phyloP scores from a whole-genome alignment of 1,284 basidiomycete genomes.

The Cutaneotrichosporon arboriforme region DNA sequence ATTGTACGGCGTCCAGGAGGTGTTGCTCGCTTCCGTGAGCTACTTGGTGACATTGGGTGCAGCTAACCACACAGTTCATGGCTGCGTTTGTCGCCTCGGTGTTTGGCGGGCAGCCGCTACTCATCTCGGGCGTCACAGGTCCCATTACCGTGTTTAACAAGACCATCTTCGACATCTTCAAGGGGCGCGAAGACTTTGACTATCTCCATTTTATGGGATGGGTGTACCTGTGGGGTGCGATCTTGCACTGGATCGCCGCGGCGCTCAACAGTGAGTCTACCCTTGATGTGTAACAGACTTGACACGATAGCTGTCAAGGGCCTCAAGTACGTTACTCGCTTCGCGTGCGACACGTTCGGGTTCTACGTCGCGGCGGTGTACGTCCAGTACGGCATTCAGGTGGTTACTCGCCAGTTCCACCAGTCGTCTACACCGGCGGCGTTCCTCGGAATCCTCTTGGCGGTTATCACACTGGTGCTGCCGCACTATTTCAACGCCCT shows the following conservation, averaged over 20 bases:
- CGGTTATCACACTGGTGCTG: constrained; percentile 66
- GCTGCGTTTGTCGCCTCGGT: constrained; percentile 86
- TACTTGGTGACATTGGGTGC: not conserved
- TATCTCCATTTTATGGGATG: constrained; percentile 86
- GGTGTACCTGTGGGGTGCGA: constrained; percentile 90
- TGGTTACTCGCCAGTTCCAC: constrained; percentile 67
- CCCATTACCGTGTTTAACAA: constrained; percentile 89
- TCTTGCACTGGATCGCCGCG: constrained; percentile 84
- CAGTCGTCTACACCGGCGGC: constrained; percentile 54
- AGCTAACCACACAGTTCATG: constrained; percentile 76
- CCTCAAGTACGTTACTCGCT: constrained; percentile 75
- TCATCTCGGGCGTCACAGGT: constrained; percentile 91
- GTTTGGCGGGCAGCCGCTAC: constrained; percentile 84
- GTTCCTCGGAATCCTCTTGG: constrained; percentile 64
- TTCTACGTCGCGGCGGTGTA: constrained; percentile 71
- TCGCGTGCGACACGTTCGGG: constrained; percentile 91
- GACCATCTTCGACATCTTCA: constrained; percentile 75
- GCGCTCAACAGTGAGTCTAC: constrained; percentile 64
- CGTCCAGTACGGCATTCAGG: constrained; percentile 76
- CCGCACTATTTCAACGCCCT: constrained; percentile 68
- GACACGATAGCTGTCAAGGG: constrained; percentile 83
- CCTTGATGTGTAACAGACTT: too few relatives aligned
- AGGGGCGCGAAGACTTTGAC: constrained; percentile 45
- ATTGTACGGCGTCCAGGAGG: constrained; percentile 86
- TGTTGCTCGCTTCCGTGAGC: constrained; percentile 51